A percentile compares a stretch with the other conserved stretches of the same genome.
These are phyloP conservation scores for Fusarium sp. DNA, from an alignment of 2,329 filamentous ascomycete species.

Conservation along the genomic window DNA sequence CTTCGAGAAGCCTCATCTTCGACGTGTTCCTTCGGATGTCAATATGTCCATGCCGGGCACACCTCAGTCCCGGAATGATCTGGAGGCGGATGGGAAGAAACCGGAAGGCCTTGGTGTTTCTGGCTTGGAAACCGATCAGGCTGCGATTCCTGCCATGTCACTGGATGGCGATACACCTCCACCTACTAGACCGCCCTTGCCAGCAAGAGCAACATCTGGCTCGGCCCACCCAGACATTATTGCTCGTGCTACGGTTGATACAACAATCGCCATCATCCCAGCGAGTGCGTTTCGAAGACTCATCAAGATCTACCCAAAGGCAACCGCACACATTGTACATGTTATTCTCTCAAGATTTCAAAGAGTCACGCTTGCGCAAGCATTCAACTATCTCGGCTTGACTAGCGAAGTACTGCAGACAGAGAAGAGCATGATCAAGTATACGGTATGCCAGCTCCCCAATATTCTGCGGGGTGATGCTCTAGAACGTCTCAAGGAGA, in stretches of 20 bases:
- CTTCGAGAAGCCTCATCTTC: slow-evolving; percentile 34
- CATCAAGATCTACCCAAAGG: slow-evolving; percentile 93
- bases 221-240: slow-evolving; percentile 97
- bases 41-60: slow-evolving; percentile 51
- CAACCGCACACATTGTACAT: slow-evolving; percentile 96
- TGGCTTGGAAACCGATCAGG: slow-evolving; percentile 26
- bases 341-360: slow-evolving; percentile 96
- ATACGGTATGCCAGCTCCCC: slow-evolving; percentile 89
- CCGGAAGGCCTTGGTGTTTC: slow-evolving; percentile 24
- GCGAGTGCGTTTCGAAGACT: slow-evolving; percentile 93
- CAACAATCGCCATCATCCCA: slow-evolving; percentile 97
- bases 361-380: slow-evolving; percentile 91
- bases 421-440: slow-evolving; percentile 92
- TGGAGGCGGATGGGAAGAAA: slow-evolving; percentile 19
- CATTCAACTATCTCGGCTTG: slow-evolving; percentile 91
- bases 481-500: slow-evolving; percentile 86
- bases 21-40: slow-evolving; percentile 29
- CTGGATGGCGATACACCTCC: slow-evolving; percentile 62
- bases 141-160: slow-evolving; percentile 78
- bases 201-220: slow-evolving; percentile 62
- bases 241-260: slow-evolving; percentile 94
- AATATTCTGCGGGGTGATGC: slow-evolving; percentile 89
- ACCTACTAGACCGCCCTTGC: slow-evolving; percentile 50
- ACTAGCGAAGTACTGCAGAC: slow-evolving; percentile 92
- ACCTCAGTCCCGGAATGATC: slow-evolving; percentile 48